Percentiles rank a stretch among this genome's conserved stretches.
Conservation (phyloP, 352 stramenopile genomes). For the Plasmopara muralis region DNA sequence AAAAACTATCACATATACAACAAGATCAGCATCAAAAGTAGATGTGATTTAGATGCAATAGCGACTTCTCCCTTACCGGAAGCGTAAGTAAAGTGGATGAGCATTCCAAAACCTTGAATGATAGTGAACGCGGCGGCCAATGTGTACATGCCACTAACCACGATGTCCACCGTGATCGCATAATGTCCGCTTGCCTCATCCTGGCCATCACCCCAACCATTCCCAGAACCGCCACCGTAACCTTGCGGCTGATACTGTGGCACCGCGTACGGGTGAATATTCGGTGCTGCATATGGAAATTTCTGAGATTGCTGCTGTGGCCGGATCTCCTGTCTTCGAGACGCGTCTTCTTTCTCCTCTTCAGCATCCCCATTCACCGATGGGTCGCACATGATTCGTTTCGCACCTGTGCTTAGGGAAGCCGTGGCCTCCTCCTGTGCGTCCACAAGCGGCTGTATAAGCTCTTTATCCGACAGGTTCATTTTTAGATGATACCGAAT, state of each 20-base stretch:
- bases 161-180: slow-evolving; percentile 62
- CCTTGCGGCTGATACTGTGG: slow-evolving; percentile 67
- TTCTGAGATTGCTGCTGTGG: slow-evolving; percentile 21
- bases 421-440: slow-evolving; percentile 7
- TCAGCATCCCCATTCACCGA: slow-evolving; percentile 31
- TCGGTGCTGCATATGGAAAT: slow-evolving; percentile 59
- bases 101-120: slow-evolving; percentile 81
- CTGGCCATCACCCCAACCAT: slow-evolving; percentile 35
- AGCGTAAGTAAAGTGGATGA: slow-evolving; percentile 59
- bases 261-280: slow-evolving; percentile 76
- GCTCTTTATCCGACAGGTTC: slow-evolving; percentile 67
- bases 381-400: slow-evolving; percentile 17
- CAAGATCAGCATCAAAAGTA: not conserved
- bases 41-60: not conserved
- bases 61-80: slow-evolving; percentile 30
- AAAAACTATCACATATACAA: slow-evolving; percentile 29
- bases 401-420: slow-evolving; percentile 9
- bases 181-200: slow-evolving; percentile 38
- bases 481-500: slow-evolving; percentile 25
- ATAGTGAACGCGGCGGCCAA: slow-evolving; percentile 72
- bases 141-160: slow-evolving; percentile 85
- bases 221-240: slow-evolving; percentile 31
- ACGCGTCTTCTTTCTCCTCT: slow-evolving; percentile 52
- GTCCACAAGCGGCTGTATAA: slow-evolving; percentile 65
- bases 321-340: slow-evolving; percentile 5